Conservation (phyloP, 2,329 filamentous ascomycete genomes). For the Colletotrichum australisinense region DNA sequence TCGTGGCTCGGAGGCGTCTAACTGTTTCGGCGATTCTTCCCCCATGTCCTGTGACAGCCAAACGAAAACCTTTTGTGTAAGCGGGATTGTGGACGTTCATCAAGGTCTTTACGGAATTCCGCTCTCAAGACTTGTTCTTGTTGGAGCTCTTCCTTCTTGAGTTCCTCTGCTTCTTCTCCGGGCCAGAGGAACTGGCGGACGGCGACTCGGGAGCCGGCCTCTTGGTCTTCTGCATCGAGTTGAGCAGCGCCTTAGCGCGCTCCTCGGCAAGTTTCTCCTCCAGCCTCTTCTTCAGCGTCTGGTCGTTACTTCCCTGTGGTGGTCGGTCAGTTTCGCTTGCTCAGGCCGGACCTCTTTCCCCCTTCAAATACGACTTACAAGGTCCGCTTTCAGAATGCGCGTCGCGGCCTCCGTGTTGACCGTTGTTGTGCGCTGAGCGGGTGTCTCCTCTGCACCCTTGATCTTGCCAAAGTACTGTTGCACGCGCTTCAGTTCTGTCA, state of each 20-base stretch:
- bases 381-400: constrained; percentile 83
- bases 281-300: constrained; percentile 62
- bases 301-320: constrained; percentile 58
- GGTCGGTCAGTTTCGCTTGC: neutral
- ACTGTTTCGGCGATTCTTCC: neutral
- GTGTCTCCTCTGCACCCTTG: constrained; percentile 76
- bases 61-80: neutral
- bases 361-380: constrained; percentile 62
- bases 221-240: constrained; percentile 56
- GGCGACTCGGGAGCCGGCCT: constrained; percentile 49
- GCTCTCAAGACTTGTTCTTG: constrained; percentile 20
- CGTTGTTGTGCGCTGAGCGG: constrained; percentile 61
- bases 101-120: neutral
- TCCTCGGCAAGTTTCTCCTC: constrained; percentile 68
- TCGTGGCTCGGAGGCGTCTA: neutral
- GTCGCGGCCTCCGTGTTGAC: constrained; percentile 82
- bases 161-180: constrained; percentile 47
- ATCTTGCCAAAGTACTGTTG: constrained; percentile 96
- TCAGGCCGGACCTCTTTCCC: neutral
- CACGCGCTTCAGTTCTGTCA: constrained; percentile 85
- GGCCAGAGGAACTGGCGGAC: constrained; percentile 40
- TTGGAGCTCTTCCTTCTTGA: constrained; percentile 40
- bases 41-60: neutral
- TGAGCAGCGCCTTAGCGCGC: constrained; percentile 62
- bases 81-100: neutral